phyloP scores from a whole-genome alignment of 1,284 basidiomycete species.

The Heterobasidion irregulare region DNA sequence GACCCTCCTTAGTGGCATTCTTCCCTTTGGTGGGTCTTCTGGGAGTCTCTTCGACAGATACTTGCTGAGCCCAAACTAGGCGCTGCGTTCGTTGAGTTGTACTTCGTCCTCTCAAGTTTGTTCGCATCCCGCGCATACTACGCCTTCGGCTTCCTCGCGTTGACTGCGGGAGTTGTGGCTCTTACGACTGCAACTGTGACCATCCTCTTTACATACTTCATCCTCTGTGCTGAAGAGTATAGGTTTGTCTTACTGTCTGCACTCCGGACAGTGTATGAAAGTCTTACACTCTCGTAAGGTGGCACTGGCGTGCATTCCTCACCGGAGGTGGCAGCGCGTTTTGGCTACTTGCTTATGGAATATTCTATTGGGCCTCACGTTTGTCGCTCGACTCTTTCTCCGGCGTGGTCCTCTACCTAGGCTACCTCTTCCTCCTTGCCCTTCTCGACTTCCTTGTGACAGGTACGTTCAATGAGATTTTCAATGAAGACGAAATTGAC shows the following conservation, averaged over 20 bases:
- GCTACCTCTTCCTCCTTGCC: slow-evolving; percentile 82
- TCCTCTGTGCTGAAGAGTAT: slow-evolving; percentile 94
- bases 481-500: not conserved
- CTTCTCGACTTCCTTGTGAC: slow-evolving; percentile 86
- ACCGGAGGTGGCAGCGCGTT: slow-evolving; percentile 92
- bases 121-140: slow-evolving; percentile 95
- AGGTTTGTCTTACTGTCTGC: slow-evolving; percentile 33
- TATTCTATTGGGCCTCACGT: slow-evolving; percentile 86
- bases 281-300: slow-evolving; percentile 35
- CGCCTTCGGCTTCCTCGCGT: slow-evolving; percentile 90
- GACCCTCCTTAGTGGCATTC: slow-evolving; percentile 79
- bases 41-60: not conserved
- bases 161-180: slow-evolving; percentile 81
- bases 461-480: slow-evolving; percentile 35
- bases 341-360: slow-evolving; percentile 82
- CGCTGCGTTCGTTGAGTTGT: slow-evolving; percentile 93
- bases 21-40: slow-evolving; percentile 71
- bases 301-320: slow-evolving; percentile 96
- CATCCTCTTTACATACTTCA: slow-evolving; percentile 88
- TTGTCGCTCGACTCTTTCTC: slow-evolving; percentile 80
- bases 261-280: not conserved
- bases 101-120: slow-evolving; percentile 88
- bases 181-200: slow-evolving; percentile 88
- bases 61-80: slow-evolving; percentile 32
- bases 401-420: slow-evolving; percentile 83